These are phyloP conservation scores for Camellia japonica DNA, from an alignment of 148 eudicot species.

Conservation along the genomic window DNA sequence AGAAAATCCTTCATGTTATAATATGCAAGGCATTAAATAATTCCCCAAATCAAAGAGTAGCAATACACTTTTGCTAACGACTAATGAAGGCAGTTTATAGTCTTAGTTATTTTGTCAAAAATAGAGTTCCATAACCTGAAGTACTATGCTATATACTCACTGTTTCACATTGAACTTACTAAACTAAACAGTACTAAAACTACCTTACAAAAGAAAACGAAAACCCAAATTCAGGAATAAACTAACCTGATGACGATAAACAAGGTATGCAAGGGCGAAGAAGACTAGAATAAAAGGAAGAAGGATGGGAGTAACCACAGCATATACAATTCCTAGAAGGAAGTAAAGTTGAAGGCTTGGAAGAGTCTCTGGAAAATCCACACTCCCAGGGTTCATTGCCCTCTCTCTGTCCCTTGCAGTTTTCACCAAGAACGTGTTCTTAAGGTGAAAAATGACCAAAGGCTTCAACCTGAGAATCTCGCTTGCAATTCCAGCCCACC, in stretches of 20 bases:
- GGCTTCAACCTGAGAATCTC: slow-evolving; percentile 90
- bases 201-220: background rate
- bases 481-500: slow-evolving; percentile 94
- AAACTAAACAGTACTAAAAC: background rate
- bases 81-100: background rate
- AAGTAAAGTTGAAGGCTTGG: slow-evolving; percentile 90
- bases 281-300: slow-evolving; percentile 86
- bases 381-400: slow-evolving; percentile 92
- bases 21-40: background rate
- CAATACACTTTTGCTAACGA: background rate
- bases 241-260: slow-evolving; percentile 92
- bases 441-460: slow-evolving; percentile 74
- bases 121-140: background rate
- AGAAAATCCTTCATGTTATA: background rate
- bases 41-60: background rate
- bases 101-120: background rate
- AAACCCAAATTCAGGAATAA: background rate
- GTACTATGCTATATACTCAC: background rate
- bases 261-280: slow-evolving; percentile 83
- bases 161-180: background rate
- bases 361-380: slow-evolving; percentile 71
- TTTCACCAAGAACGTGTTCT: slow-evolving; percentile 90
- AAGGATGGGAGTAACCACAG: slow-evolving; percentile 84
- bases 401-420: slow-evolving; percentile 83
- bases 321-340: slow-evolving; percentile 88